A percentile compares a stretch with the other conserved stretches of the same genome.
Conservation (phyloP, 306 rosid genomes). For the Phaseolus lunatus region DNA sequence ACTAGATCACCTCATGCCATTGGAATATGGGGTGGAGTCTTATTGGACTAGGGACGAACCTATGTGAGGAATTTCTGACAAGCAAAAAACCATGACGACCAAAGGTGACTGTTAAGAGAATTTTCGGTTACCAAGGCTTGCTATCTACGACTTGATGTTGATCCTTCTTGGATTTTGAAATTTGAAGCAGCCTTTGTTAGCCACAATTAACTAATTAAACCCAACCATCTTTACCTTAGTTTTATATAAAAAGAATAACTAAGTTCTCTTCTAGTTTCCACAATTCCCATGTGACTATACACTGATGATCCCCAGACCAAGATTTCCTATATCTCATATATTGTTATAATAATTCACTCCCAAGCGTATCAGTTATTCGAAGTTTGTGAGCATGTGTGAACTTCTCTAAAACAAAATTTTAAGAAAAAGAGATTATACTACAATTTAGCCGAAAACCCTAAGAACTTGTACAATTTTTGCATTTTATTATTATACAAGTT, state of each 20-base stretch:
- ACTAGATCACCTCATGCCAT: constrained; percentile 49
- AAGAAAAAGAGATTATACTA: not conserved
- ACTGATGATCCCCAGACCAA: constrained; percentile 46
- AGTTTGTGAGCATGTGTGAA: constrained; percentile 47
- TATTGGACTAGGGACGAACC: constrained; percentile 44
- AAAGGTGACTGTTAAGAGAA: constrained; percentile 46
- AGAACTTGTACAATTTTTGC: not conserved
- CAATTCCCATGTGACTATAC: constrained; percentile 46
- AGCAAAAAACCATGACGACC: constrained; percentile 48
- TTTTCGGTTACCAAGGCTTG: constrained; percentile 54
- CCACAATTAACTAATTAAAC: constrained; percentile 11
- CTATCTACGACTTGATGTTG: constrained; percentile 35
- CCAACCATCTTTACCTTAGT: not conserved
- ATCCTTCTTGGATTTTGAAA: constrained; percentile 46
- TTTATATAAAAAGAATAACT: not conserved
- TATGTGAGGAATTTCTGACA: constrained; percentile 50
- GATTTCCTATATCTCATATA: constrained; percentile 17
- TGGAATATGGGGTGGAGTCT: constrained; percentile 55
- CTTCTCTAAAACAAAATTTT: not conserved
- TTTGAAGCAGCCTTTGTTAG: constrained; percentile 12
- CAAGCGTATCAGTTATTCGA: constrained; percentile 42
- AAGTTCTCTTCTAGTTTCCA: not conserved
- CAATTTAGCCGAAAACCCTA: not conserved
- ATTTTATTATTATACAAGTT: not conserved
- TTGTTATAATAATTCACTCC: not conserved